phyloP scores from a whole-genome alignment of 1,284 basidiomycete genomes.

The Cryptococcus sp. region DNA sequence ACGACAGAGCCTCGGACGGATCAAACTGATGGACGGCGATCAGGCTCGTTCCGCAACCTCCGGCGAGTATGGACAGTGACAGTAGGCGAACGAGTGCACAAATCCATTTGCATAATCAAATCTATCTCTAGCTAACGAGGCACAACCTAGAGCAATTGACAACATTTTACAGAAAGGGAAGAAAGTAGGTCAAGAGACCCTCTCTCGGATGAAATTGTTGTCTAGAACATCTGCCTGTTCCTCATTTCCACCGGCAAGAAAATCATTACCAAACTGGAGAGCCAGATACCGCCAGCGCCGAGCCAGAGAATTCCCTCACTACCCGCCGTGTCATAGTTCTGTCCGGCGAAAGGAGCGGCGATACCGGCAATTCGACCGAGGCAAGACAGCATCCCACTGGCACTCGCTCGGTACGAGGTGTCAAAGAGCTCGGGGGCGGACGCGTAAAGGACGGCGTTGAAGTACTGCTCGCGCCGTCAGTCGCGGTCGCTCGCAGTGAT shows the following conservation, averaged over 20 bases:
- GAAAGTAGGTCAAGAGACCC: too few relatives aligned
- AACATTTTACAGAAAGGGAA: too few relatives aligned
- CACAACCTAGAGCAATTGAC: too few relatives aligned
- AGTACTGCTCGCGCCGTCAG: conserved; percentile 26
- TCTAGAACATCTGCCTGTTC: conserved; percentile 45
- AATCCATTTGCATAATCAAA: too few relatives aligned
- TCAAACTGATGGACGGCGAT: too few relatives aligned
- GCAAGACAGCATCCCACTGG: conserved; percentile 25
- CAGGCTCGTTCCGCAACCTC: too few relatives aligned
- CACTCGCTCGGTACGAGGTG: conserved; percentile 51
- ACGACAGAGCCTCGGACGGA: too few relatives aligned
- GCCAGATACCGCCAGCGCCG: conserved; percentile 46
- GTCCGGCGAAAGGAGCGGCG: conserved; percentile 19
- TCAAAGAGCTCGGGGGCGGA: conserved; percentile 54
- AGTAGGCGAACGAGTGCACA: too few relatives aligned
- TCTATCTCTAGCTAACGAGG: too few relatives aligned
- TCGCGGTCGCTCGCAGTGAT: background rate
- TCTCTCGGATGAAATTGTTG: too few relatives aligned
- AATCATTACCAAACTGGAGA: conserved; percentile 36
- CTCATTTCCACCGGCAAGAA: conserved; percentile 47
- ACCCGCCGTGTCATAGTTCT: conserved; percentile 33
- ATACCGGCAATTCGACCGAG: conserved; percentile 21
- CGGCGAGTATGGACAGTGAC: too few relatives aligned
- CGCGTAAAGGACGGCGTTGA: conserved; percentile 54
- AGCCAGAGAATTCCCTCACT: conserved; percentile 45